Base-by-base conservation (phyloP, 805 yeast species). In the Monosporozyma solicola region DNA sequence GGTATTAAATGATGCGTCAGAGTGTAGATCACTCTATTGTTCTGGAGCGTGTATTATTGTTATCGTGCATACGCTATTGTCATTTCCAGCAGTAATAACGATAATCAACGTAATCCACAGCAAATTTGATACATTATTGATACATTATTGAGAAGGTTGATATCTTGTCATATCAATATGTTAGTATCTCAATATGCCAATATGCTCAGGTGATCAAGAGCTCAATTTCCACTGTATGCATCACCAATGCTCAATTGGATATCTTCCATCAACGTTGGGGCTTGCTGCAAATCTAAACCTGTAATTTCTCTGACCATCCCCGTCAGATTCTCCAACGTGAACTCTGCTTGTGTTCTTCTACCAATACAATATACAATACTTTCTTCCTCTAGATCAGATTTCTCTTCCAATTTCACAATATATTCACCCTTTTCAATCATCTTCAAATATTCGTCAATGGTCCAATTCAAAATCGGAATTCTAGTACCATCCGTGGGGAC, bases 291-390 rank as follows among this genome's bases (percentile, higher is more conserved):
- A 11, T 33, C 49, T 9, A 64, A 41, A 2, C 58, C 59, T 57
- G 63, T 54, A 5, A 63, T 53, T 35, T 58, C 55, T 32, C 55
- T 53, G 20, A 65, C 59, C 51, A 65, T 41, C 20, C 16, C 47
- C 3, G 57, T 53, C 13, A 67, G 53, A 2, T 66, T 52, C 8
- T 57, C 56, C 29, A 60, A 32, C 6, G 54, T 59, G 48, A 67
- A 64, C 41, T 66, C 71, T 2, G 54, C 55, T 39, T 57, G 61
- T 4, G 69, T 60, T 44, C 68, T 52, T 56, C 64, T 60, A 2
- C 70, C 71, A 1, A 65, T 50, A 22, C 63, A 51, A 57, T 63
- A 67, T 5, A 56, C 49, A 0, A 56, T 55, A 13, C 57, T 53
- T 3, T 57, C 62, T 11, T 61, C 62, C 27, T 55, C 62, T 1